These are phyloP conservation scores for Kentomonas sorsogonicus DNA, from an alignment of 208 protist genomes.

Conservation along the genomic window DNA sequence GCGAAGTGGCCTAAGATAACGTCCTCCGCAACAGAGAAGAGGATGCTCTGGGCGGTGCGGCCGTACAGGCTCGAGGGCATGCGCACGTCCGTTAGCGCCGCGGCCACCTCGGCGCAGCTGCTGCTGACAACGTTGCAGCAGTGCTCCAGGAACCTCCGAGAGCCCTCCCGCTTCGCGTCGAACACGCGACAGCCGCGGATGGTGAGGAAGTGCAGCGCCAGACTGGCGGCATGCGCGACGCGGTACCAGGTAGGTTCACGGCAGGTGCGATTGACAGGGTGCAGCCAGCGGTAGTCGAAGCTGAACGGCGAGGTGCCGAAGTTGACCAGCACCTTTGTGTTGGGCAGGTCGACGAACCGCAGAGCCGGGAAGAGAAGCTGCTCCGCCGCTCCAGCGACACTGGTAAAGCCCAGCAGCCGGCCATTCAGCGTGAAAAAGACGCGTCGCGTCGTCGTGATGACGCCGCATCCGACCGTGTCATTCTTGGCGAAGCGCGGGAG, in stretches of 20 bases:
- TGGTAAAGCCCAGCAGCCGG: conserved; percentile 61
- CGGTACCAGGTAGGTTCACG: conserved; percentile 68
- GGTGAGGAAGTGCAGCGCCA: conserved; percentile 73
- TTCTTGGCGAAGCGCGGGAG: conserved; percentile 61
- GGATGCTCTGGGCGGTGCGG: conserved; percentile 48
- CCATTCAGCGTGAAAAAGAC: conserved; percentile 89
- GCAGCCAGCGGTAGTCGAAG: conserved; percentile 78
- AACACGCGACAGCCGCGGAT: conserved; percentile 55
- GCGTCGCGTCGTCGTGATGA: conserved; percentile 54
- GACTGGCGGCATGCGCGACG: conserved; percentile 65
- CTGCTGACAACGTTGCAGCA: conserved; percentile 73
- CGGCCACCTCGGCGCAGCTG: conserved; percentile 60
- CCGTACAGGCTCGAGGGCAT: conserved; percentile 23
- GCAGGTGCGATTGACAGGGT: conserved; percentile 41
- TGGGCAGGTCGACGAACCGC: conserved; percentile 47
- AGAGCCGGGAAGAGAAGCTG: conserved; percentile 60
- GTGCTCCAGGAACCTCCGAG: conserved; percentile 37
- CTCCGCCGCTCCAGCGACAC: conserved; percentile 26
- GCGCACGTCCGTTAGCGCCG: conserved; percentile 62
- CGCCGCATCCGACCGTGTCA: conserved; percentile 79
- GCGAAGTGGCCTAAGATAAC: conserved; percentile 74
- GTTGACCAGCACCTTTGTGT: conserved; percentile 66
- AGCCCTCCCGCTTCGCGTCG: conserved; percentile 26
- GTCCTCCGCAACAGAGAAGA: conserved; percentile 61
- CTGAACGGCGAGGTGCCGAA: conserved; percentile 71